These are phyloP conservation scores for Waltergamsia citrina DNA, from an alignment of 2,329 filamentous ascomycete genomes.

Conservation along the genomic window DNA sequence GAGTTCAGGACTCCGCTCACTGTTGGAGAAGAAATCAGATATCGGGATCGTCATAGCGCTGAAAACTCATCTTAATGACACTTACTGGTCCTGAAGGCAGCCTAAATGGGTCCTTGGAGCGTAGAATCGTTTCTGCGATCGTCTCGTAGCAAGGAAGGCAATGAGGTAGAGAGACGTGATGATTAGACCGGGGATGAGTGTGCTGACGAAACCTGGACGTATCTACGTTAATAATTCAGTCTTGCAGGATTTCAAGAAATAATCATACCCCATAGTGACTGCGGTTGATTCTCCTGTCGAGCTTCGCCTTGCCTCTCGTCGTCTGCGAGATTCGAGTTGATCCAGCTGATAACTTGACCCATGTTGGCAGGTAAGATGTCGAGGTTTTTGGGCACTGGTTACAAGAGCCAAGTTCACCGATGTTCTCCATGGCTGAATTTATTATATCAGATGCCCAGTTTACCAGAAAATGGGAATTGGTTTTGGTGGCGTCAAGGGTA, in stretches of 20 bases:
- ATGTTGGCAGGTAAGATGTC: too few relatives aligned
- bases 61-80: background rate
- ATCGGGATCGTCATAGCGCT: background rate
- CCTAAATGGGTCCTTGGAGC: conserved; percentile 37
- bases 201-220: conserved; percentile 37
- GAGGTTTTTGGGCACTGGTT: too few relatives aligned
- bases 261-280: conserved; percentile 28
- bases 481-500: too few relatives aligned
- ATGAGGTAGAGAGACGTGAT: conserved; percentile 36
- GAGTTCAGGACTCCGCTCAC: conserved; percentile 46
- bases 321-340: too few relatives aligned
- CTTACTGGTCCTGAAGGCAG: conserved; percentile 1
- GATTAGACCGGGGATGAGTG: conserved; percentile 41
- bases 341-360: too few relatives aligned
- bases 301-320: too few relatives aligned
- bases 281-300: conserved; percentile 12
- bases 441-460: too few relatives aligned
- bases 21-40: conserved; percentile 13
- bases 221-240: too few relatives aligned
- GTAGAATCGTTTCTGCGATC: conserved; percentile 42
- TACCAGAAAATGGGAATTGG: too few relatives aligned
- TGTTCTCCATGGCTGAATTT: too few relatives aligned
- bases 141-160: conserved; percentile 40
- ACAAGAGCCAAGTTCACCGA: too few relatives aligned
- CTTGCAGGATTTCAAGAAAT: too few relatives aligned